These are phyloP conservation scores for Acephala macrosclerotiorum DNA, from an alignment of 2,329 filamentous ascomycete genomes.

Conservation along the genomic window DNA sequence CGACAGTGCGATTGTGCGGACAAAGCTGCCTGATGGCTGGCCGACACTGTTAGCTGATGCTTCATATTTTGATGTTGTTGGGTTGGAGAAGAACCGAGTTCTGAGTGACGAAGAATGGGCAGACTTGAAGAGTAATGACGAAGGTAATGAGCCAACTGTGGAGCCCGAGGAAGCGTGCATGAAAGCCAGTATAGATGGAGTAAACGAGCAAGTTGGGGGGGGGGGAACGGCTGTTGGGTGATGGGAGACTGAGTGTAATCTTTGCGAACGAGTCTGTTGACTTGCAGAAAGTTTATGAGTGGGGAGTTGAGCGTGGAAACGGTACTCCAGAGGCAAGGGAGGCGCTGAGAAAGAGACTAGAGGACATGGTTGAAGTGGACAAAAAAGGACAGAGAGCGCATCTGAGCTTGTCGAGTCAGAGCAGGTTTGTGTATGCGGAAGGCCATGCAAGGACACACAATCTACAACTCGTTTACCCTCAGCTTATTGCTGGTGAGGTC, in stretches of 20 bases:
- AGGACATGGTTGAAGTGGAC: constrained; percentile 9
- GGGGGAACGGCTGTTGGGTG: neutral
- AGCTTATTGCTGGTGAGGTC: constrained; percentile 5
- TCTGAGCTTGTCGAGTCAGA: constrained; percentile 8
- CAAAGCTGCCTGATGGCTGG: constrained; percentile 9
- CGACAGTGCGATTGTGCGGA: constrained; percentile 3
- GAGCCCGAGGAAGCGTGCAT: neutral
- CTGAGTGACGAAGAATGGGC: constrained; percentile 12
- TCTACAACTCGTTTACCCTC: neutral
- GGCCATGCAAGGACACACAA: constrained; percentile 12
- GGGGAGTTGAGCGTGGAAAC: neutral
- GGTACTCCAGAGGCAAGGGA: constrained; percentile 7
- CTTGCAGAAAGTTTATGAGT: constrained; percentile 1
- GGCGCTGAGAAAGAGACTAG: constrained; percentile 9
- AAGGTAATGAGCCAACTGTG: neutral
- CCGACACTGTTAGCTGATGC: neutral
- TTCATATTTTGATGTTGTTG: neutral
- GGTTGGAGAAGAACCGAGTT: constrained; percentile 10
- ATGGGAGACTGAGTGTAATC: constrained; percentile 8
- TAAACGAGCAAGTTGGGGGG: neutral
- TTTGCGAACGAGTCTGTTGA: neutral
- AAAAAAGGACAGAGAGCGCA: constrained; percentile 8
- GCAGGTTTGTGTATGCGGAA: constrained; percentile 1
- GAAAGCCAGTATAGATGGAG: neutral
- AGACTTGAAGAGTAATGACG: neutral